Evolutionary conservation across 2,329 filamentous ascomycete species (phyloP).

Genomic region (Alternaria brassicicola): DNA sequence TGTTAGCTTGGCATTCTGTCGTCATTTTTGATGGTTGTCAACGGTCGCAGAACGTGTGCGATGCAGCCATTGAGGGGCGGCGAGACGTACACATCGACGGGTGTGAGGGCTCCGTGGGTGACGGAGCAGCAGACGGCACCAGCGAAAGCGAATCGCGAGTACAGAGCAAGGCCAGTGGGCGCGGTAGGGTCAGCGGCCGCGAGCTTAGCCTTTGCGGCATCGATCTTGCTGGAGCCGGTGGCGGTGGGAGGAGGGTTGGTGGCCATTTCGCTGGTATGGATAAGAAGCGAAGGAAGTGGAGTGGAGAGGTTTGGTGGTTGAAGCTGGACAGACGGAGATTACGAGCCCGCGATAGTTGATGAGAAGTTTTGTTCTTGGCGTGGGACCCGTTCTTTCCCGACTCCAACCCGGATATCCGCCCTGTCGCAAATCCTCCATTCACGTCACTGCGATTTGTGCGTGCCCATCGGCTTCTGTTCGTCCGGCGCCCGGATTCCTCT

Average conservation of each 20-base stretch:
- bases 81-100: slow-evolving; percentile 95
- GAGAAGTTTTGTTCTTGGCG: slow-evolving; percentile 29
- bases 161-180: slow-evolving; percentile 72
- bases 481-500: slow-evolving; percentile 10
- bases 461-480: slow-evolving; percentile 14
- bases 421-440: slow-evolving; percentile 20
- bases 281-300: slow-evolving; percentile 35
- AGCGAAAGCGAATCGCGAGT: slow-evolving; percentile 95
- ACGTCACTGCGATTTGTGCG: slow-evolving; percentile 16
- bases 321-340: slow-evolving; percentile 28
- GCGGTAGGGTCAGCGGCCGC: slow-evolving; percentile 58
- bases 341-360: slow-evolving; percentile 19
- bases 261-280: slow-evolving; percentile 35
- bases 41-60: slow-evolving; percentile 18
- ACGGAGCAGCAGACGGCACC: slow-evolving; percentile 98
- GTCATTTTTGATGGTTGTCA: slow-evolving; percentile 16
- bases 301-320: slow-evolving; percentile 28
- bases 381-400: slow-evolving; percentile 21
- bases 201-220: slow-evolving; percentile 57
- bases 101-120: slow-evolving; percentile 95
- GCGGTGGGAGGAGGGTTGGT: slow-evolving; percentile 52
- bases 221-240: slow-evolving; percentile 60
- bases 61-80: slow-evolving; percentile 37
- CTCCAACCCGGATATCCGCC: slow-evolving; percentile 18
- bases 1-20: slow-evolving; percentile 34